These are phyloP conservation scores for Mycena indigotica DNA, from an alignment of 768 basidiomycete genomes.

Conservation along the genomic window DNA sequence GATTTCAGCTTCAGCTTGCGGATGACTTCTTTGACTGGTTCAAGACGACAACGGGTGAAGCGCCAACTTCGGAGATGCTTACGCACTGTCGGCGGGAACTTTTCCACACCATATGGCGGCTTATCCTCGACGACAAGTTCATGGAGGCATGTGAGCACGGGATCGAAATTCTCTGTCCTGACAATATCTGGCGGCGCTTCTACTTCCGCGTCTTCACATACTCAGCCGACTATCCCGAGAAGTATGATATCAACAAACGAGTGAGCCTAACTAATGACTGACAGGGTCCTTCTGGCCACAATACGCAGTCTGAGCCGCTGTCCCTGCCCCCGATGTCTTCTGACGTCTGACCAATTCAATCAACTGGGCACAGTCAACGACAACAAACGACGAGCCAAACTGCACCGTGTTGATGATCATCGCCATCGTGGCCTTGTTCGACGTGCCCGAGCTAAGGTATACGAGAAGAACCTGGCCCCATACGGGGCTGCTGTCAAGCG, in stretches of 20 bases:
- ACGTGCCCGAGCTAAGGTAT: slow-evolving; percentile 16
- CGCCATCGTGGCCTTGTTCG: not conserved
- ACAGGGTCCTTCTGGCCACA: slow-evolving; percentile 28
- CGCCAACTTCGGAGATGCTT: not conserved
- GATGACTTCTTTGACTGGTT: not conserved
- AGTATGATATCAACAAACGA: not conserved
- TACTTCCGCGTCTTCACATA: not conserved
- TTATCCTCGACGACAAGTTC: not conserved
- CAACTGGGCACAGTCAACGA: slow-evolving; percentile 28
- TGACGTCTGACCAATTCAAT: slow-evolving; percentile 25
- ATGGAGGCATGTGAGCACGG: not conserved
- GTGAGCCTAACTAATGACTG: slow-evolving; percentile 4
- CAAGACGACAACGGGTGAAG: not conserved
- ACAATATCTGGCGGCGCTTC: not conserved
- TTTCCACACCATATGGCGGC: not conserved
- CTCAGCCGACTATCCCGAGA: not conserved
- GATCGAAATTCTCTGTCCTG: not conserved
- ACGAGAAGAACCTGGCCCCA: slow-evolving; percentile 6
- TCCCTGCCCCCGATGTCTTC: slow-evolving; percentile 34
- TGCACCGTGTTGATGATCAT: slow-evolving; percentile 15
- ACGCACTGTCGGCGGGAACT: not conserved
- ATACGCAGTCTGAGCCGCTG: slow-evolving; percentile 23
- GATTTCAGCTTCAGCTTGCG: not conserved
- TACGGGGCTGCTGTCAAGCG: slow-evolving; percentile 5
- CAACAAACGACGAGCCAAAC: slow-evolving; percentile 16